Evolutionary conservation across 1,284 basidiomycete genomes (phyloP), one percentile per base, ranked within the genome.

Genomic region (Trichosporon coremiiforme): DNA sequence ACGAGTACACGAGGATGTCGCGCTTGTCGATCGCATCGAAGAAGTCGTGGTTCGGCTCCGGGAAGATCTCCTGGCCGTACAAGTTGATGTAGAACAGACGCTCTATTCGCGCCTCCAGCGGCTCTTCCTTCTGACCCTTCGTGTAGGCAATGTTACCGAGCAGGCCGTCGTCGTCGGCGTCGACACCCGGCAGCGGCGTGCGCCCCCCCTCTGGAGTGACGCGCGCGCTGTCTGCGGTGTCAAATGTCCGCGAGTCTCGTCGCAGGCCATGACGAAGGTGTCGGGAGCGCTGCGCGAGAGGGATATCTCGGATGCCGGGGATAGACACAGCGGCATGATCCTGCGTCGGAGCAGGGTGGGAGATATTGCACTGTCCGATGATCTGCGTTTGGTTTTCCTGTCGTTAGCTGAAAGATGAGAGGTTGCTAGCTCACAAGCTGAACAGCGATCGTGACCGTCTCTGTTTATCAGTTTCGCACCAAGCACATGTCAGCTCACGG

Each of bases 281-380:
- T 1, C 65, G 65, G 2, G 66, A 63, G 41, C 62, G 60, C 25
- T 45, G 47, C 4, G 64, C 55, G 41, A 45, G 33, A 1, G 65
- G 45, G 2, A 65, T 63, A 3, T 64, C 65, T 35, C 36, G 62
- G 12, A 63, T 55, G 2, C 53, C 41, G 0, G 65, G 45, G 2
- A 60, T 33, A 2, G 57, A 60, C 5, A 60, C 57, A 1, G 57
- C 29, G 17, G 29, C 31, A 13, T 60, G 31, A 7, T 33, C 57
- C 7, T 60, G 57, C 15, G 64, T 55, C 10, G 75, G 68, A 0
- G 75, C 75, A 0, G 96, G 96, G 81, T 99, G 96, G 0, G 94
- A 97, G 74, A 99, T 98, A 79, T 97, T 94, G 81, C 95, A 98
- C 84, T 99, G 96, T 1, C 96, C 96, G 33, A 98, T 90, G 31